Evolutionary conservation across 192 early-diverging fungal genomes (phyloP), one percentile per base, ranked within the genome.

Genomic region (Helicostylum pulchrum): DNA sequence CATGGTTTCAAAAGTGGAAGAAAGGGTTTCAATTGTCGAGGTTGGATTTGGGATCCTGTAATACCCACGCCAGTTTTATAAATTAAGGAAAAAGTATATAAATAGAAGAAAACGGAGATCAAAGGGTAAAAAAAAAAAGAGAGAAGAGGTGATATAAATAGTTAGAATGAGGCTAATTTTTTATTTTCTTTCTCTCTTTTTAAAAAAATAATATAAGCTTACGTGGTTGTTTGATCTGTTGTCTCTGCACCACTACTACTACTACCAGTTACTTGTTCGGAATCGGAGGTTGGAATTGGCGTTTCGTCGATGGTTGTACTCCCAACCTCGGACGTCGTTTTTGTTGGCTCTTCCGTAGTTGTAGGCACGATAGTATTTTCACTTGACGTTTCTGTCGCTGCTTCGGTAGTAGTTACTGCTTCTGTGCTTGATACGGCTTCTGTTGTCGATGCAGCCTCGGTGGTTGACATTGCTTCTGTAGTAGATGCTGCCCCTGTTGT

Each of bases 1-100:
- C 54, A 56, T 56, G n/a, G 54, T 56, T 56, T 56, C 54, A 36
- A 34, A 56, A n/a, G 54, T 56, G 19, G 54, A 36, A 34, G 54
- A 34, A 56, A 56, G 54, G 32, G 17, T 31, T n/a, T 23, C 32
- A 54, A 31, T 2, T 26, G 26, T 26, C 26, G 26, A 26, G 0
- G 26, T 39, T 39, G 36, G 36, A 39, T 39, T 39, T 39, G 9
- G 9, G 36, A 9, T 39, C 5, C 36, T 39, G 36, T 39, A 39
- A 39, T 39, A 39, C 36, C 36, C 36, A 39, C 36, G 36, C 36
- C 36, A 39, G 36, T 39, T 39, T 9, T 39, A 39, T 39, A 39
- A 39, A 39, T 39, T 39, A 39, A 39, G 36, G 36, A 39, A 39
- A 39, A 39, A 39, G 9, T 39, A 39, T 39, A 39, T 39, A 39